Conservation (phyloP, 495 filamentous ascomycete genomes). For the Extremus antarcticus region DNA sequence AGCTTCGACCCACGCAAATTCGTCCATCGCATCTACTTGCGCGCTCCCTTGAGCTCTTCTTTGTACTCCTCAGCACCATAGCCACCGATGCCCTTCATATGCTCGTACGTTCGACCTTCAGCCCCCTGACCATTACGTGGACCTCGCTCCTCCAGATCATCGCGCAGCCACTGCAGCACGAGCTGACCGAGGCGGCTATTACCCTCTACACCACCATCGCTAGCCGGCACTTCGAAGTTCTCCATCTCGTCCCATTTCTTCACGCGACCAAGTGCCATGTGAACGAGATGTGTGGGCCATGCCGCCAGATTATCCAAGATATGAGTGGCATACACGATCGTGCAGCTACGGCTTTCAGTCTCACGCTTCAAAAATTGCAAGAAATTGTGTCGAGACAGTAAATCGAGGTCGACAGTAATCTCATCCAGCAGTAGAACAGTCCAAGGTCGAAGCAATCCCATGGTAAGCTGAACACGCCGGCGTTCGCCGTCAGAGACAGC, state of each 20-base stretch:
- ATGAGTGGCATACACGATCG: slow-evolving; percentile 95
- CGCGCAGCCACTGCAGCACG: slow-evolving; percentile 76
- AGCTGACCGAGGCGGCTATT: slow-evolving; percentile 73
- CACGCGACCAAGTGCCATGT: slow-evolving; percentile 80
- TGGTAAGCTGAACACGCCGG: slow-evolving; percentile 83
- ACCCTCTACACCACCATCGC: slow-evolving; percentile 39
- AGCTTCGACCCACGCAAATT: too few relatives aligned
- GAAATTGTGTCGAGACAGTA: slow-evolving; percentile 74
- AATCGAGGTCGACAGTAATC: slow-evolving; percentile 92
- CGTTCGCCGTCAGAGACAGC: slow-evolving; percentile 87
- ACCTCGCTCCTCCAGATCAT: slow-evolving; percentile 71
- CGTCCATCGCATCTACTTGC: too few relatives aligned
- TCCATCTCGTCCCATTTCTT: slow-evolving; percentile 71
- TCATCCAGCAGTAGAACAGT: slow-evolving; percentile 83
- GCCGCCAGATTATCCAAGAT: slow-evolving; percentile 84
- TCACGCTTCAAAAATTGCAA: slow-evolving; percentile 77
- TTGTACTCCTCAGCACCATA: slow-evolving; percentile 64
- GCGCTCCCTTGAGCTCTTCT: too few relatives aligned
- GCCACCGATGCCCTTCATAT: slow-evolving; percentile 53
- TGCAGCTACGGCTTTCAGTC: slow-evolving; percentile 70
- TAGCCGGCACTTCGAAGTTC: slow-evolving; percentile 35
- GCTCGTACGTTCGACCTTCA: slow-evolving; percentile 60
- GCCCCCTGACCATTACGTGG: slow-evolving; percentile 50
- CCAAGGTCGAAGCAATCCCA: slow-evolving; percentile 95
- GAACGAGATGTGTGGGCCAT: slow-evolving; percentile 92